Conservation (phyloP, 1,284 basidiomycete genomes). For the Xanthoconium separans region DNA sequence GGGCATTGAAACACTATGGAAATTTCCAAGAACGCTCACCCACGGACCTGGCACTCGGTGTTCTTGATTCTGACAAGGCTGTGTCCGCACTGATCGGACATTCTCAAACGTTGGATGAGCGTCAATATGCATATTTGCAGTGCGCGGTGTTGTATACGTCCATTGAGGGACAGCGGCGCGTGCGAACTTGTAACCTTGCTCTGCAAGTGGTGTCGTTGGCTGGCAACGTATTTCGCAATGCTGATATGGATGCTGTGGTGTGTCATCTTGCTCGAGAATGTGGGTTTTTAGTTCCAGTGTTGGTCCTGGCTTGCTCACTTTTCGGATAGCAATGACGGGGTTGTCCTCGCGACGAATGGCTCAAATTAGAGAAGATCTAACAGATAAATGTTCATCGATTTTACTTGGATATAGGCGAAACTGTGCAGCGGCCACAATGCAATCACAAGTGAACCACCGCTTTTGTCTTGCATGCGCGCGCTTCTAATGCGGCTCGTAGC, state of each 20-base stretch:
- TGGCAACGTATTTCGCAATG: conserved; percentile 89
- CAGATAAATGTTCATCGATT: conserved; percentile 83
- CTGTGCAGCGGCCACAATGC: conserved; percentile 82
- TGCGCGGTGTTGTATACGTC: conserved; percentile 92
- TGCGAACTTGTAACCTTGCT: conserved; percentile 85
- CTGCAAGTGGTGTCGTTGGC: conserved; percentile 82
- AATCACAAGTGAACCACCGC: conserved; percentile 65
- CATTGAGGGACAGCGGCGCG: conserved; percentile 75
- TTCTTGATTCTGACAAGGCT: conserved; percentile 80
- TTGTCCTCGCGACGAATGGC: conserved; percentile 64
- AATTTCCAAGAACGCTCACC: conserved; percentile 78
- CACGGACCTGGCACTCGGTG: conserved; percentile 81
- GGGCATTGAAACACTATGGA: conserved; percentile 72
- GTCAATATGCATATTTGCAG: conserved; percentile 83
- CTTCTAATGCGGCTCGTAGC: conserved; percentile 41
- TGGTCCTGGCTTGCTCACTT: background rate
- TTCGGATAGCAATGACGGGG: conserved; percentile 62
- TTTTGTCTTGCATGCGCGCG: background rate
- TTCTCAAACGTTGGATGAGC: conserved; percentile 70
- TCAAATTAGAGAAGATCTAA: conserved; percentile 81
- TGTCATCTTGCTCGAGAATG: conserved; percentile 79
- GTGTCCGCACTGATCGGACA: conserved; percentile 68
- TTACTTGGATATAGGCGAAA: conserved; percentile 88
- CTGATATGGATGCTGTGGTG: conserved; percentile 88
- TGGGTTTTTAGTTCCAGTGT: conserved; percentile 34